Base-by-base conservation (phyloP, 768 basidiomycete species). In the Boletus rex-veris region DNA sequence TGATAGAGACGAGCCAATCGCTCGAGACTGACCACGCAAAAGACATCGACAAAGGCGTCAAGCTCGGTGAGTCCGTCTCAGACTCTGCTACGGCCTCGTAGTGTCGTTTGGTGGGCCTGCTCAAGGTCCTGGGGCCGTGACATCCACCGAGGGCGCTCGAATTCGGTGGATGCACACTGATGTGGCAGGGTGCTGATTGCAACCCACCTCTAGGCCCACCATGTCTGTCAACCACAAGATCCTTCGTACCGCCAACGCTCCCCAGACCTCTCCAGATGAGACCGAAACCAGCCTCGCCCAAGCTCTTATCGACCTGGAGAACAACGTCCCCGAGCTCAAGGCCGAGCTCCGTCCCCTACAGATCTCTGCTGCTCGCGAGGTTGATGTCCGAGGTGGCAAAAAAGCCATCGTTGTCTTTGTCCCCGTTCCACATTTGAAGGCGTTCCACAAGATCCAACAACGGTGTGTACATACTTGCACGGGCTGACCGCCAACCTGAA, bases 371-470 rank as follows among this genome's bases (percentile, higher is more conserved):
- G 97, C 97, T 61, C 94, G 94, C 69, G 97, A 99, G 77, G 90
- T 99, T 63, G 97, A 99, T 71, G 95, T 98, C 65, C 92, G 94
- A 67, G 97, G 96, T 59, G 97, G 97, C 70, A 98, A 97, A 81
- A 99, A 98, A 81, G 97, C 97, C 48, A 95, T 99, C 66, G 92
- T 99, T 59, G 79, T 99, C 73, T 99, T 99, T 70, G 95, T 98
- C 44, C 97, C 97, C 53, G 88, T 96, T 46, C 94, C 96, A 61
- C 92, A 95, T 76, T 73, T 96, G 75, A 98, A 98, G 80, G 96
- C 95, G 15, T 99, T 95, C 88, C 92, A 88, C 79, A 98, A 96
- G 77, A 81, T 98, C 65, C 97, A 99, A 77, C 86, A 86, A 71
- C 88, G 95, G 94, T 97, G 64, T 7, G 57, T 58, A 37, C 12